A percentile compares a stretch with the other conserved stretches of the same genome.
phyloP scores from a whole-genome alignment of 805 yeast genomes.

The Saccharomycopsis javanensis region DNA sequence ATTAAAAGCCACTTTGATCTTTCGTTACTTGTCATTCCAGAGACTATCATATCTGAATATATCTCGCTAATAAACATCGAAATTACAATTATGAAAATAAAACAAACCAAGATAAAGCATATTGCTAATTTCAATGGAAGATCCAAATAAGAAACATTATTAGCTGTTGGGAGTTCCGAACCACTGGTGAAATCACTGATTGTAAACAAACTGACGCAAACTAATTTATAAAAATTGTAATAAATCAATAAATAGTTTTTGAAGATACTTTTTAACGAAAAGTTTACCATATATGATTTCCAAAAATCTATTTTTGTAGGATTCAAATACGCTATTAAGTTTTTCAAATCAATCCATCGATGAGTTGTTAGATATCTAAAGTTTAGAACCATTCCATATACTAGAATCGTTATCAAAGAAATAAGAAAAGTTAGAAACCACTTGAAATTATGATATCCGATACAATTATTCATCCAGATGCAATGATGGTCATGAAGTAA shows the following conservation, averaged over 20 bases:
- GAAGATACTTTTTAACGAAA: background rate
- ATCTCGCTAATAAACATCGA: conserved; percentile 4
- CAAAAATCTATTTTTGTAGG: background rate
- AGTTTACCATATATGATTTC: background rate
- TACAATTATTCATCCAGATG: conserved; percentile 62
- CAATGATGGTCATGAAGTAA: conserved; percentile 67
- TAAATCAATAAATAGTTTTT: conserved; percentile 7
- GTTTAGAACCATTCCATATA: conserved; percentile 33
- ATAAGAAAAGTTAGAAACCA: conserved; percentile 51
- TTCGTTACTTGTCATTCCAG: conserved; percentile 77
- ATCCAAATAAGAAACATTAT: background rate
- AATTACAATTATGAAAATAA: conserved; percentile 6
- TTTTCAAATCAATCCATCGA: background rate
- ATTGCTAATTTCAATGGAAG: conserved; percentile 10
- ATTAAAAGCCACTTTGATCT: conserved; percentile 22
- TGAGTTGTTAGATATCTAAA: conserved; percentile 4
- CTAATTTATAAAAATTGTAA: conserved; percentile 5
- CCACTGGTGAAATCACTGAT: background rate
- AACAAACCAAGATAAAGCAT: conserved; percentile 7
- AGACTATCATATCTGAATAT: conserved; percentile 44
- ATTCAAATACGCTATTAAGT: background rate
- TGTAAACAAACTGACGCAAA: conserved; percentile 1
- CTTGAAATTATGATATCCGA: conserved; percentile 55
- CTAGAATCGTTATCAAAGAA: conserved; percentile 36
- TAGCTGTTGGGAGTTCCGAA: background rate